Conservation (phyloP, 805 yeast species). For the Nakazawaea pomicola region DNA sequence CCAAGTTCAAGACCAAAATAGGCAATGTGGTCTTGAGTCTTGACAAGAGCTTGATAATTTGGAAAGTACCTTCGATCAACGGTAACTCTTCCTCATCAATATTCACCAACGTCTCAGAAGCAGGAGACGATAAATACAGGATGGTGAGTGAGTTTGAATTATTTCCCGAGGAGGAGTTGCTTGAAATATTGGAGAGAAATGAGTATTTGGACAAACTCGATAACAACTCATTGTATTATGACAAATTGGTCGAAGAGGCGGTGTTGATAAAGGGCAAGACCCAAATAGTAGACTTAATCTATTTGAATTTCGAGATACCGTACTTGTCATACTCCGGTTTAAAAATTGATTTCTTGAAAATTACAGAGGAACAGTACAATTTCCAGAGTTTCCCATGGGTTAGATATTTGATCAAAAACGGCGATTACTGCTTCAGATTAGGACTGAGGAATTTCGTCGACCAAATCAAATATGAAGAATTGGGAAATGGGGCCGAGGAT, state of each 20-base stretch:
- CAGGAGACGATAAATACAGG: conserved; percentile 4
- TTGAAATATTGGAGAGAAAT: conserved; percentile 17
- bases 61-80: conserved; percentile 65
- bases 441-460: conserved; percentile 13
- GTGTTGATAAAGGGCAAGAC: conserved; percentile 31
- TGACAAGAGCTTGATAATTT: conserved; percentile 61
- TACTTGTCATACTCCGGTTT: conserved; percentile 62
- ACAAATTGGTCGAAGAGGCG: conserved; percentile 24
- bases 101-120: conserved; percentile 15
- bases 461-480: conserved; percentile 8
- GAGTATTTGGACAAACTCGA: conserved; percentile 24
- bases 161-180: conserved; percentile 16
- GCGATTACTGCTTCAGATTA: conserved; percentile 22
- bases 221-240: conserved; percentile 27
- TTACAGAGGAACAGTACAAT: conserved; percentile 60
- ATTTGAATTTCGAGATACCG: conserved; percentile 59
- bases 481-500: no score
- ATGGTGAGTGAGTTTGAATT: conserved; percentile 32
- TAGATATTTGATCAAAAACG: conserved; percentile 46
- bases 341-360: conserved; percentile 60
- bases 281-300: conserved; percentile 25
- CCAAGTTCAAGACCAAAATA: conserved; percentile 64
- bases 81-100: conserved; percentile 36
- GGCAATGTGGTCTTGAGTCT: conserved; percentile 73
- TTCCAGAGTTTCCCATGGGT: conserved; percentile 73